phyloP scores from a whole-genome alignment of 306 rosid genomes.

The Canavalia gladiata region DNA sequence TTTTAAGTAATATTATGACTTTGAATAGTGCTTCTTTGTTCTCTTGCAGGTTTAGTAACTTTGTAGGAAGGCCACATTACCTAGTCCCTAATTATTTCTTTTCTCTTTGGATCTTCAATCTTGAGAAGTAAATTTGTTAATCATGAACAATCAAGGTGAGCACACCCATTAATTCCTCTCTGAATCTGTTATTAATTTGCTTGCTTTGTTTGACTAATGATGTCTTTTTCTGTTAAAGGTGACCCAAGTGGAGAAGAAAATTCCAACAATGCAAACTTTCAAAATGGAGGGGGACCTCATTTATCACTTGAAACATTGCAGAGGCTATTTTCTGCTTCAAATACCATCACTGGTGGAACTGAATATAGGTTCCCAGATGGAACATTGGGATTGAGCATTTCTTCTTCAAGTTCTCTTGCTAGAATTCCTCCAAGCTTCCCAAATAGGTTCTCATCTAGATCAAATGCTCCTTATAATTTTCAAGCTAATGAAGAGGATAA shows the following conservation, averaged over 20 bases:
- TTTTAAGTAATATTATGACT: neutral
- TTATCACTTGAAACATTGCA: neutral
- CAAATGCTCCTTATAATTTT: neutral
- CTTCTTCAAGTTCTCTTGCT: neutral
- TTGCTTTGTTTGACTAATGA: neutral
- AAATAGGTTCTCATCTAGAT: neutral
- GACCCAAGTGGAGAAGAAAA: neutral
- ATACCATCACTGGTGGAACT: neutral
- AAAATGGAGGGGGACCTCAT: neutral
- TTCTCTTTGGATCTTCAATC: neutral
- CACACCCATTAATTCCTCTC: neutral
- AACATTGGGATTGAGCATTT: neutral
- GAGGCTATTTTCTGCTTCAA: neutral
- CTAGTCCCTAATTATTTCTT: neutral
- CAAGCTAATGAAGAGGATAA: neutral
- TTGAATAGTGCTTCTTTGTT: neutral
- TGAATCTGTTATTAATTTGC: neutral
- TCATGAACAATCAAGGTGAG: constrained; percentile 43
- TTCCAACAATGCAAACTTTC: neutral
- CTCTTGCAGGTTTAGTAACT: constrained; percentile 8
- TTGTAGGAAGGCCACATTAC: neutral
- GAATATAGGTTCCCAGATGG: neutral
- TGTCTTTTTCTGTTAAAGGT: constrained; percentile 9
- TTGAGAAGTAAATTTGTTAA: constrained; percentile 20
- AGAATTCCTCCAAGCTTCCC: neutral